Percentiles rank a stretch among this genome's conserved stretches.
Conservation (phyloP, 2,329 filamentous ascomycete genomes). For the Microcyclospora pomicola region DNA sequence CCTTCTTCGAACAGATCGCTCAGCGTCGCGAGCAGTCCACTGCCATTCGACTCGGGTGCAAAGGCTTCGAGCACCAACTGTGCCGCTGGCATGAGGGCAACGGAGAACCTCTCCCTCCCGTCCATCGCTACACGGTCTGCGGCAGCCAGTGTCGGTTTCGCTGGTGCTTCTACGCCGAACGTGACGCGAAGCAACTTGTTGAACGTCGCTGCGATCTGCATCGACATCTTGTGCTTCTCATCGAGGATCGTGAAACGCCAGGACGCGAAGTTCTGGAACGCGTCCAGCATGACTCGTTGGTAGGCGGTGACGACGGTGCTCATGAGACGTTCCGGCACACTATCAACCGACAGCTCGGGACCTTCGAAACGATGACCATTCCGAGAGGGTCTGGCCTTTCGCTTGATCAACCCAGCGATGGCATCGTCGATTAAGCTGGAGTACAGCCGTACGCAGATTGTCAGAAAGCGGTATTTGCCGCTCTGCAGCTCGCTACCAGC, state of each 20-base stretch:
- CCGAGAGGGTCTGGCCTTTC: constrained; percentile 38
- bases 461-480: constrained; percentile 64
- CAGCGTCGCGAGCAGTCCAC: constrained; percentile 8
- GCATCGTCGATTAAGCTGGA: constrained; percentile 63
- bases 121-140: background rate
- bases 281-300: constrained; percentile 61
- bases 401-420: constrained; percentile 52
- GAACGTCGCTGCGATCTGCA: constrained; percentile 54
- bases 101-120: constrained; percentile 34
- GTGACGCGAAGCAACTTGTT: constrained; percentile 57
- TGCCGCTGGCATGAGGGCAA: constrained; percentile 57
- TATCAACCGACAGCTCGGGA: constrained; percentile 43
- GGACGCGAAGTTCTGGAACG: constrained; percentile 70
- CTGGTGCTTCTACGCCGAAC: constrained; percentile 57
- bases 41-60: constrained; percentile 9
- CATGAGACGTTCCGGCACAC: constrained; percentile 66
- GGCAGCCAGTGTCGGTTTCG: constrained; percentile 27
- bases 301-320: constrained; percentile 58
- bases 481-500: constrained; percentile 68
- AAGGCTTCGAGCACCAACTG: constrained; percentile 65
- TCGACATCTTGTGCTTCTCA: constrained; percentile 56
- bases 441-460: constrained; percentile 61
- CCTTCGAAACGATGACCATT: constrained; percentile 28
- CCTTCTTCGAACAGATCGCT: constrained; percentile 8
- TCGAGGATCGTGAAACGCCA: constrained; percentile 66